Percentiles rank a stretch among this genome's conserved stretches.
These are phyloP conservation scores for Aspergillus hortae DNA, from an alignment of 2,329 filamentous ascomycete genomes.

Conservation along the genomic window DNA sequence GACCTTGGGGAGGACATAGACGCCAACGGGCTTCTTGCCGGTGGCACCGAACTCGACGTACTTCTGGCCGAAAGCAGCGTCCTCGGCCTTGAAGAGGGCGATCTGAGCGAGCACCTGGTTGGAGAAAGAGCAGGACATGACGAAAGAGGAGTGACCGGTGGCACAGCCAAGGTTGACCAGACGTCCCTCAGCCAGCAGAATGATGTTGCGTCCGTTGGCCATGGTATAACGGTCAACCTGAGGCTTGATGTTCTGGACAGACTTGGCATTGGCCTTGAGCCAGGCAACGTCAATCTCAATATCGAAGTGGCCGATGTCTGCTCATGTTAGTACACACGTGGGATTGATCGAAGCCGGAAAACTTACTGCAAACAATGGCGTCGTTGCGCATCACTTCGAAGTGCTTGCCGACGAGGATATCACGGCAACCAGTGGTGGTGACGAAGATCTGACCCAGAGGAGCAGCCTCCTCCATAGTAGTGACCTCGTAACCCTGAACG, in stretches of 20 bases:
- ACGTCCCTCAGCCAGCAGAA: constrained; percentile 96
- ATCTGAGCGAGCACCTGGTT: constrained; percentile 99
- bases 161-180: constrained; percentile 99
- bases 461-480: constrained; percentile 96
- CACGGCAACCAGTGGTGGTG: constrained; percentile 97
- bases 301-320: constrained; percentile 98
- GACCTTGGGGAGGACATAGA: constrained; percentile 98
- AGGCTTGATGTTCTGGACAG: constrained; percentile 98
- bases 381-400: constrained; percentile 96
- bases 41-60: constrained; percentile 94
- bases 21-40: constrained; percentile 84
- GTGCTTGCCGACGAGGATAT: constrained; percentile 88
- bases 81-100: constrained; percentile 90
- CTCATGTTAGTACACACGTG: neutral
- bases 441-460: constrained; percentile 92
- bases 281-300: constrained; percentile 99
- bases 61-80: constrained; percentile 84
- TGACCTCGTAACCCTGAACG: constrained; percentile 94
- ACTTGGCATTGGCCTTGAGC: constrained; percentile 95
- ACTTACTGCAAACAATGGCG: constrained; percentile 93
- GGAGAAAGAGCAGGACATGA: constrained; percentile 99
- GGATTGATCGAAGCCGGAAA: neutral
- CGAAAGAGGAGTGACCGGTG: constrained; percentile 98
- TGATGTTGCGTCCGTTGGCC: constrained; percentile 91
- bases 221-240: constrained; percentile 98